Evolutionary conservation across 768 basidiomycete genomes (phyloP).

Genomic region (Macrolepiota fuliginosa): DNA sequence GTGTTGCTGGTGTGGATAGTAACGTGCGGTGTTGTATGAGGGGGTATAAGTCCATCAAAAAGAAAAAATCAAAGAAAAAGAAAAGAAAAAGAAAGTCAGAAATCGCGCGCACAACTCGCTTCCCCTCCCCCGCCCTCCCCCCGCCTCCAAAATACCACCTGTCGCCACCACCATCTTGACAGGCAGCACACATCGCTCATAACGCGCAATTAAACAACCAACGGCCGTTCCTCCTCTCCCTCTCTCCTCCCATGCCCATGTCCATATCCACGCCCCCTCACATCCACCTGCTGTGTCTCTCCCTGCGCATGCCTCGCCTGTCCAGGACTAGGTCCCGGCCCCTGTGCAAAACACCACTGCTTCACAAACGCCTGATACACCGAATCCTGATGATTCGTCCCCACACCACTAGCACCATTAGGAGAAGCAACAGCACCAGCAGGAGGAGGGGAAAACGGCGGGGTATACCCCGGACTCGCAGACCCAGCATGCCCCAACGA

Average conservation of each 20-base stretch:
- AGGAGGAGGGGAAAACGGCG: neutral
- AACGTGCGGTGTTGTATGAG: neutral
- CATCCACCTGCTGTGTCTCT: neutral
- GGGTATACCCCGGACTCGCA: neutral
- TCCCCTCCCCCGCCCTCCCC: neutral
- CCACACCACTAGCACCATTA: neutral
- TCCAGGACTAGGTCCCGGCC: constrained; percentile 17
- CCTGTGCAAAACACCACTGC: constrained; percentile 69
- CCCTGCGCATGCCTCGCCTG: neutral
- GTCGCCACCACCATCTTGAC: neutral
- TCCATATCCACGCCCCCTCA: neutral
- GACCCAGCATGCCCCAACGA: too few relatives aligned
- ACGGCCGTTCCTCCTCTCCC: neutral
- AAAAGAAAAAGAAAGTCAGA: neutral
- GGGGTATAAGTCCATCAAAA: neutral
- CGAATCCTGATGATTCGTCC: constrained; percentile 23
- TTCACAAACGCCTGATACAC: constrained; percentile 59
- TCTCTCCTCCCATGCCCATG: neutral
- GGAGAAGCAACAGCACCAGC: neutral
- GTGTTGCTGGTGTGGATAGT: neutral
- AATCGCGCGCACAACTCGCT: neutral
- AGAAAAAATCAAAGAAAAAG: neutral
- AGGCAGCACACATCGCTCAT: neutral
- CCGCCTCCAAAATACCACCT: too few relatives aligned
- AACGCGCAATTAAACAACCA: neutral